These are phyloP conservation scores for Acorus gramineus DNA, from an alignment of 106 monocot genomes.

Conservation along the genomic window DNA sequence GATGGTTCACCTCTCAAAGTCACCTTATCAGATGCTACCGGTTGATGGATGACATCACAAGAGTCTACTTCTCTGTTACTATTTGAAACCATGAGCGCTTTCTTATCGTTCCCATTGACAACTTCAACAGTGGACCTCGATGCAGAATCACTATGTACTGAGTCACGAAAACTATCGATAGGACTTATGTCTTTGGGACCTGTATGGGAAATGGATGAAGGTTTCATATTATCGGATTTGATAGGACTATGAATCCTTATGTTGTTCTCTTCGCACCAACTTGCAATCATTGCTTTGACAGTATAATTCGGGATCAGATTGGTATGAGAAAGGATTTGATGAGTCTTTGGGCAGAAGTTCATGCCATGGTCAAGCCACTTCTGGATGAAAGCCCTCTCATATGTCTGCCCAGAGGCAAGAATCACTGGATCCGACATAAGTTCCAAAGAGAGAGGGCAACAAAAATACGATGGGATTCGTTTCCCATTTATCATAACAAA, in stretches of 20 bases:
- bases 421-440: conserved; percentile 88
- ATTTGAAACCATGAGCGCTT: conserved; percentile 25
- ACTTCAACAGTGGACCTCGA: conserved; percentile 19
- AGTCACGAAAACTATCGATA: conserved; percentile 8
- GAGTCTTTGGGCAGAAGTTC: conserved; percentile 66
- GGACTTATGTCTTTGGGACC: conserved; percentile 5
- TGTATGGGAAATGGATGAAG: conserved; percentile 1
- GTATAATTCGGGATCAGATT: conserved; percentile 71
- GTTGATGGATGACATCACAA: conserved; percentile 5
- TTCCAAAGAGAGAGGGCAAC: conserved; percentile 66
- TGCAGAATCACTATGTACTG: conserved; percentile 13
- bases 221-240: background rate
- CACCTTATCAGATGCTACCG: conserved; percentile 6
- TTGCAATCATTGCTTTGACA: conserved; percentile 64
- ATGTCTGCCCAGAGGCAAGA: conserved; percentile 81
- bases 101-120: conserved; percentile 7
- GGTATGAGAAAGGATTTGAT: conserved; percentile 44
- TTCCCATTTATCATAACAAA: conserved; percentile 44
- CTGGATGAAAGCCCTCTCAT: conserved; percentile 67
- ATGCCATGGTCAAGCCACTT: conserved; percentile 81
- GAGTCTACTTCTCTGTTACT: conserved; percentile 14
- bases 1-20: conserved; percentile 6
- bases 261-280: conserved; percentile 65
- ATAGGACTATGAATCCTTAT: conserved; percentile 17
- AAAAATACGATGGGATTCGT: conserved; percentile 53